Base-by-base conservation (phyloP, 2,329 filamentous ascomycete species). In the Achaetomium macrosporum region DNA sequence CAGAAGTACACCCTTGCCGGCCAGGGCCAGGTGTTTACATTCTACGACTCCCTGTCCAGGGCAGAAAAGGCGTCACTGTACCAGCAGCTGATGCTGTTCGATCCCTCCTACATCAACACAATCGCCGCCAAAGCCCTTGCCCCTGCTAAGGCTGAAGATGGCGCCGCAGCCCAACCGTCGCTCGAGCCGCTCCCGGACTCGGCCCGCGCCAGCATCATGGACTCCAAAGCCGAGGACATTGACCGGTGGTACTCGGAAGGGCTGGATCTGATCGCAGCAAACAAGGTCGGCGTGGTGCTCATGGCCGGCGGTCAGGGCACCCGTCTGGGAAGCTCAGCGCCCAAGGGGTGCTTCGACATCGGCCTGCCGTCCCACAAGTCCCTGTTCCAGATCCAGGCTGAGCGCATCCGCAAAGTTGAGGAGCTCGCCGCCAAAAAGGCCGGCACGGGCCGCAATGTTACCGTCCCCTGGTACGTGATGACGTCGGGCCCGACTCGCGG, bases 401-500 rank as follows among this genome's bases (percentile, higher is more conserved):
- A 99, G 81, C 81, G 93, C 50, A 97, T 99, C 67, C 79, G 79
- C 65, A 95, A 90, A 75, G 74, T 95, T 9, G 88, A 97, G 73
- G 73, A 84, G 64, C 76, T 97, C 59, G 91, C 92, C 41, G 78
- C 83, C 63, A 83, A 87, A 69, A 83, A 85, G 67, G 76, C 81
- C 50, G 79, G 79, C 53, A 60, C 60, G 15, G 59, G 73, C 56
- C 75, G 75, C 45, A 70, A 71, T 58, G 82, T 83, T 41, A 76
- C 86, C 31, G 84, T 97, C 40, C 93, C 93, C 12, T 99, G 93
- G 93, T 99, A 99, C 73, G 90, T 99, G 71, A 99, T 99, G 93
- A 99, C 93, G 64, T 96, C 90, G 65, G 93, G 93, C 5, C 93
- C 93, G 42, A 99, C 93, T 8, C 83, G 91, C 61, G 83, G 83